phyloP scores from a whole-genome alignment of 305 asterid genomes.

The Fraxinus greggii region DNA sequence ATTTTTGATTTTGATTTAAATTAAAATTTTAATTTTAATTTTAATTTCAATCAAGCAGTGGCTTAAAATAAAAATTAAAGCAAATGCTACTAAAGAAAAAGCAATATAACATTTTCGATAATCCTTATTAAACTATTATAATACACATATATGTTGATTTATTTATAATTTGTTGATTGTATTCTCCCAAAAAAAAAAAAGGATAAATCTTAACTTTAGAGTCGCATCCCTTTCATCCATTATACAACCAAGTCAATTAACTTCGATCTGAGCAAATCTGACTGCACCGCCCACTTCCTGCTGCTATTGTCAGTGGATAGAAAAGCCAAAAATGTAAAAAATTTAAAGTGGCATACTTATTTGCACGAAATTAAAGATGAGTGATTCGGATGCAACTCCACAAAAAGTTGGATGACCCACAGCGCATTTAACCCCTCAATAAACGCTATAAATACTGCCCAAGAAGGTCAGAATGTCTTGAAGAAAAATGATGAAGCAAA shows the following conservation, averaged over 20 bases:
- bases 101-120: background rate
- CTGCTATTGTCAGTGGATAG: background rate
- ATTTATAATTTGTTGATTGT: background rate
- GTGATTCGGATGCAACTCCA: background rate
- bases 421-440: background rate
- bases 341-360: background rate
- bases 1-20: too few relatives aligned
- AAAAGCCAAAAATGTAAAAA: background rate
- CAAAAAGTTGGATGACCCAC: background rate
- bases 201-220: background rate
- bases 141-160: background rate
- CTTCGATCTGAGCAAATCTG: background rate
- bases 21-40: too few relatives aligned
- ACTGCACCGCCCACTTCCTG: background rate
- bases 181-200: background rate
- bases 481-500: background rate
- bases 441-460: background rate
- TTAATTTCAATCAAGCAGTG: background rate
- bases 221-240: background rate
- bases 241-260: background rate
- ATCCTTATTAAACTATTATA: background rate
- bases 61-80: background rate
- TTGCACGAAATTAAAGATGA: background rate
- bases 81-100: background rate
- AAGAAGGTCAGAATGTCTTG: background rate